These are phyloP conservation scores for Pittosporum tobira DNA, from an alignment of 129 eudicot species.

Conservation along the genomic window DNA sequence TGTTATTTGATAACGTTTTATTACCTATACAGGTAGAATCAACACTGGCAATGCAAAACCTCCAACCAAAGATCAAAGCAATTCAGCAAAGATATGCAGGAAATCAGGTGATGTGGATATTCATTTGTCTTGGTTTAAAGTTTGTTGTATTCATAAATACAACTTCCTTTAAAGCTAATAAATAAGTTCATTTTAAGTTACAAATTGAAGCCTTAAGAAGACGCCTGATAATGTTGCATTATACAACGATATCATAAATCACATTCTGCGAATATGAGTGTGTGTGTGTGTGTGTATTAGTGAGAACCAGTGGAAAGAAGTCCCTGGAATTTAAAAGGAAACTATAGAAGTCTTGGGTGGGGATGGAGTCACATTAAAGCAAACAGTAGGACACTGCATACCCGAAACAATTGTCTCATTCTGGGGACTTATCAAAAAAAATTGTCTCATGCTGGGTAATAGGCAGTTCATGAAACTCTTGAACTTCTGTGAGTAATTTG, in stretches of 20 bases:
- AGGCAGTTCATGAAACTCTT: background rate
- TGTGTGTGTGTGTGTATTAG: background rate
- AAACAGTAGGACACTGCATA: background rate
- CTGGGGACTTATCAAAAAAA: too few species aligned
- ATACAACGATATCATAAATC: too few species aligned
- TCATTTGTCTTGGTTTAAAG: background rate
- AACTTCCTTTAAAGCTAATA: background rate
- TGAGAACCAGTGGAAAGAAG: background rate
- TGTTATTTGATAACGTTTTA: constrained; percentile 9
- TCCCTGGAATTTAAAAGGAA: background rate
- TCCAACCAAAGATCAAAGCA: constrained; percentile 96
- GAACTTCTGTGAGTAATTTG: background rate
- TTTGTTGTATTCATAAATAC: background rate
- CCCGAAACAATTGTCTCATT: background rate
- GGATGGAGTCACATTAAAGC: background rate
- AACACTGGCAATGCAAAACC: constrained; percentile 93
- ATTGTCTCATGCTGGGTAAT: too few species aligned
- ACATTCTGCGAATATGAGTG: background rate
- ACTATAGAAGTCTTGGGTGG: background rate
- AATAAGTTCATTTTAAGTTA: background rate
- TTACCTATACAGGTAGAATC: constrained; percentile 68
- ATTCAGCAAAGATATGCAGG: constrained; percentile 97
- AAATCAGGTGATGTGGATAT: constrained; percentile 58
- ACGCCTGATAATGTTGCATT: background rate
- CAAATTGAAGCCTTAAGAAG: background rate